Evolutionary conservation across 108 stramenopile genomes (phyloP), one percentile per base, ranked within the genome.

Genomic region (Ochromonas danica): DNA sequence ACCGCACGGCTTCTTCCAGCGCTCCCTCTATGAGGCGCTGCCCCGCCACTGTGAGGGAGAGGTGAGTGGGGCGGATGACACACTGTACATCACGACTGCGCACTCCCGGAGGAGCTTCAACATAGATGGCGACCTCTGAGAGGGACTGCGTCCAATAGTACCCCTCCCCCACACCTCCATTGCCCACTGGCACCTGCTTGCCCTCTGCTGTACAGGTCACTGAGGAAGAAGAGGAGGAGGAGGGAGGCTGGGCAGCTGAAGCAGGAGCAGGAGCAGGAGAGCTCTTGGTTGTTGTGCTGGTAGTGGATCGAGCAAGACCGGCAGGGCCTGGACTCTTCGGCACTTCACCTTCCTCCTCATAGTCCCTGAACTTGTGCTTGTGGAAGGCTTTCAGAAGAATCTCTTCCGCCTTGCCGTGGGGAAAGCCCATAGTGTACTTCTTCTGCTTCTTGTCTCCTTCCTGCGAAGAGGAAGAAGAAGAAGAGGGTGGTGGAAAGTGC

Each of bases 111-210:
- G 86, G 83, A n/a, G 83, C 80, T 33, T 85, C 78, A 25, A 87
- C 57, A 60, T 82, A 72, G 0, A 88, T 83, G 1, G 87, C 86
- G 10, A 81, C 79, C 42, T 88, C 87, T 3, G 38, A 42, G 10
- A 88, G 81, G 22, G 82, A 87, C 77, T 88, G 87, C 25, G 82
- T 85, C 87, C 87, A 88, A 63, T 71, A 65, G 80, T 87, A 87
- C 10, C 36, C 60, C 1, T 79, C 79, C 6, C 81, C 82, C 35
- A 83, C 75, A 33, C 87, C 87, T 36, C 87, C 87, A 42, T 88
- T 88, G 14, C 86, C 86, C 28, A 88, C 45, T 27, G 87, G 87
- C 0, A 85, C 67, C 57, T 88, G 87, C 42, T 83, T 83, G 27
- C 79, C 79, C 1, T 81, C 28, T 30, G 40, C 79, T 3, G 2